A percentile compares a stretch with the other conserved stretches of the same genome.
phyloP scores from a whole-genome alignment of 768 basidiomycete genomes.

The Amanita pseudoporphyria region DNA sequence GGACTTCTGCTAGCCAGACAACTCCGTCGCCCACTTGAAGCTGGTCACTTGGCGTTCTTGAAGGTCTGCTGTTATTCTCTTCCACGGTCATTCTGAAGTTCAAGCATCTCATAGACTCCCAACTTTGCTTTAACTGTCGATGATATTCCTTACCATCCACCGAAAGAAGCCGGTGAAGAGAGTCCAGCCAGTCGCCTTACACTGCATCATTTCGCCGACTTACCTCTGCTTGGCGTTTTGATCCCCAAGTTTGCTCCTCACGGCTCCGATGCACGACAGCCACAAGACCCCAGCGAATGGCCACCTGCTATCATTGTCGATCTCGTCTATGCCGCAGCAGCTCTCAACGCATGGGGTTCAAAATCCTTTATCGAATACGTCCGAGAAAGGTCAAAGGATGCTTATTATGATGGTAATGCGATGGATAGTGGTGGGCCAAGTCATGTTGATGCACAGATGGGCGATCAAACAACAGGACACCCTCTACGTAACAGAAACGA shows the following conservation, averaged over 20 bases:
- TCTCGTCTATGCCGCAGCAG: slow-evolving; percentile 1
- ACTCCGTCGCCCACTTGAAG: slow-evolving; percentile 9
- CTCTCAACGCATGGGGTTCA: no score
- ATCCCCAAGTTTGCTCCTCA: background rate
- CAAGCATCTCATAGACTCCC: background rate
- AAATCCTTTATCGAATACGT: no score
- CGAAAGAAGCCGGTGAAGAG: background rate
- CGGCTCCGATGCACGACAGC: slow-evolving; percentile 3
- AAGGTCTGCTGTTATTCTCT: slow-evolving; percentile 8
- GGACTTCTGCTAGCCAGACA: no score
- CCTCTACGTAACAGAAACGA: slow-evolving; percentile 1
- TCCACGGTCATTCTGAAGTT: background rate
- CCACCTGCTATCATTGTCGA: slow-evolving; percentile 8
- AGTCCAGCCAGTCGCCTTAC: slow-evolving; percentile 3
- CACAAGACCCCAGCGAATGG: background rate
- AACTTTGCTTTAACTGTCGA: slow-evolving; percentile 6
- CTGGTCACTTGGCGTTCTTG: slow-evolving; percentile 10
- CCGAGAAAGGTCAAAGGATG: no score
- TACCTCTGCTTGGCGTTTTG: no score
- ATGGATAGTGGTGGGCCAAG: background rate
- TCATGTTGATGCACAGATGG: slow-evolving; percentile 2
- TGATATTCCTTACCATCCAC: background rate
- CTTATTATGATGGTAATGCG: background rate
- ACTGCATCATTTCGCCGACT: slow-evolving; percentile 3
- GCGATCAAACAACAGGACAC: background rate